Base-by-base conservation (phyloP, 345 rosid genomes). In the Theobroma cacao region DNA sequence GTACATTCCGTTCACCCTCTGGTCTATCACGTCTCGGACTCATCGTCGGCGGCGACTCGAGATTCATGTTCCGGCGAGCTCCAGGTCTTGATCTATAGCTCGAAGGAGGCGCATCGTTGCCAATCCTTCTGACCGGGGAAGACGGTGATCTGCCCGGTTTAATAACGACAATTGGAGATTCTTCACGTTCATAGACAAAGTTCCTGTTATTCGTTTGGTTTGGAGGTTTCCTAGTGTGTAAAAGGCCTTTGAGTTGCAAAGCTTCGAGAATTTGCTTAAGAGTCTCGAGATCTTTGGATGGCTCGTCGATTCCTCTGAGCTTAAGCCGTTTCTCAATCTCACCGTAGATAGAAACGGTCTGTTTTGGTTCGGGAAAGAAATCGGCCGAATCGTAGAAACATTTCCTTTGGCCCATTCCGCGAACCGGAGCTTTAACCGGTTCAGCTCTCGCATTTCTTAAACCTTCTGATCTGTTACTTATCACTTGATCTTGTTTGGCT, bases 191-290 rank as follows among this genome's bases (percentile, higher is more conserved):
- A 82, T 81, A 84, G 9, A 84, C 87, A 64, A 87, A 62, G 82
- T 88, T 90, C 63, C 90, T 82, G 74, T 58, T 79, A 77, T 72
- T 81, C 4, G 58, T 47, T 76, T 78, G 88, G 64, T 24, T 75
- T 12, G 84, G 61, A 20, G 80, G 77, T 73, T 79, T 85, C 55
- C 82, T 86, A 24, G 91, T 80, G 82, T 91, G 98, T 52, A 96
- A 76, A n/a, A 96, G 93, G 66, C 99, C 99, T 86, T 94, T 96
- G 36, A 94, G 98, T 76, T 90, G 97, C 66, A 86, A 82, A 78
- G 98, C 98, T 79, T 92, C 95, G 18, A 94, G 95, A 82, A 96
- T 88, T 65, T 92, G 98, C 81, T 94, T 91, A 9, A 90, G 89
- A 33, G 92, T 91, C 71, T 96, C 98, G 14, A 92, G 94, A 91